Conservation (phyloP, 176 grass and related monocot genomes). For the Thalia dealbata region DNA sequence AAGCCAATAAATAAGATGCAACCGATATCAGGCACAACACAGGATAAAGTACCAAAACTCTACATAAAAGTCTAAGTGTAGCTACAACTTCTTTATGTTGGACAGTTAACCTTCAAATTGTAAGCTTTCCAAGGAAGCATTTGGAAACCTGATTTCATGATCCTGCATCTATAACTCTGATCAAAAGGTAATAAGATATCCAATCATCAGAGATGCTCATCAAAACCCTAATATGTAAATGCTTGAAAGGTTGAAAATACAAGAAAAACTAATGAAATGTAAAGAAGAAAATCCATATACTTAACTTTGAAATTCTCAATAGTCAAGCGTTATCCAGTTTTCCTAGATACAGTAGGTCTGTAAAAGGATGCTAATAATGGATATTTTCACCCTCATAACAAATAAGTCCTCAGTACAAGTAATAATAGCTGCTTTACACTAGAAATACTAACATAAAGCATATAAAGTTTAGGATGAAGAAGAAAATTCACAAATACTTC, state of each 20-base stretch:
- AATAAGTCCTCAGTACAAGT: neutral
- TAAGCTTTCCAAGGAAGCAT: neutral
- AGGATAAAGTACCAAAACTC: neutral
- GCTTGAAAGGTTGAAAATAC: neutral
- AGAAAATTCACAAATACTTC: neutral
- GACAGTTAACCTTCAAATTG: no score
- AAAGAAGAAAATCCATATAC: neutral
- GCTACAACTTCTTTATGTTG: neutral
- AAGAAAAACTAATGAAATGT: neutral
- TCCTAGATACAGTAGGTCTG: no score
- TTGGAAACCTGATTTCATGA: neutral
- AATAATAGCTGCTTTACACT: neutral
- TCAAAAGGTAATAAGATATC: no score
- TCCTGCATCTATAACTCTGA: neutral
- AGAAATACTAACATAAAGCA: neutral
- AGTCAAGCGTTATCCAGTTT: neutral
- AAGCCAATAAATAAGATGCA: neutral
- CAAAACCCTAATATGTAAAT: neutral
- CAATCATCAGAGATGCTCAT: neutral
- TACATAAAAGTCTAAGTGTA: neutral
- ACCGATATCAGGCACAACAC: neutral
- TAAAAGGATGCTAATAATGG: neutral
- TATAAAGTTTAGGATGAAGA: neutral
- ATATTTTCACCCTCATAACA: neutral
- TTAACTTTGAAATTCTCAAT: neutral